These are phyloP conservation scores for Solanum chaucha DNA, from an alignment of 257 asterid genomes.

Conservation along the genomic window DNA sequence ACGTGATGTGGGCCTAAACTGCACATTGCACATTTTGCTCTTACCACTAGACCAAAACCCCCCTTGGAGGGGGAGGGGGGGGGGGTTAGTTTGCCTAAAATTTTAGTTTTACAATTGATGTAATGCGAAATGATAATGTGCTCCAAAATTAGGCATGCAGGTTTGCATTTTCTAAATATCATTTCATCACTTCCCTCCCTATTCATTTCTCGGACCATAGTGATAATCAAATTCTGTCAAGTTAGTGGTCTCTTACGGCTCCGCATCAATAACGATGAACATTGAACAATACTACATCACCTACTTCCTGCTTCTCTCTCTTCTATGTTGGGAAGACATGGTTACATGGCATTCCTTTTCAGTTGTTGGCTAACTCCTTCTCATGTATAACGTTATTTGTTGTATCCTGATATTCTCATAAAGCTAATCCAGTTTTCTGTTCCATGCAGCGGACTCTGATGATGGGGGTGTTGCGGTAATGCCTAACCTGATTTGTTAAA, in stretches of 20 bases:
- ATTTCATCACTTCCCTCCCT: neutral
- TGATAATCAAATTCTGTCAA: neutral
- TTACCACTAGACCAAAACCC: neutral
- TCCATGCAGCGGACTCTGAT: conserved; percentile 61
- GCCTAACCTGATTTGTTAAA: conserved; percentile 1
- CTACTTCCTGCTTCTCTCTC: neutral
- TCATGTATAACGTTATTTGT: neutral
- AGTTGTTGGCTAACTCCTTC: neutral
- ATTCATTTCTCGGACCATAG: neutral
- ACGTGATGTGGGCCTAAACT: neutral
- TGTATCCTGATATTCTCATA: neutral
- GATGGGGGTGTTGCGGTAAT: conserved; percentile 51
- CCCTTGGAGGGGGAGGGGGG: too few relatives aligned
- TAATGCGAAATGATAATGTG: neutral
- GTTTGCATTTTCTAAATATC: neutral
- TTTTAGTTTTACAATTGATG: neutral
- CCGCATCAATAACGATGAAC: neutral
- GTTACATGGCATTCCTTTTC: neutral
- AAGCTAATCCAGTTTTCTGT: neutral
- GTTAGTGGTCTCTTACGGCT: neutral
- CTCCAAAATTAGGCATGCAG: neutral
- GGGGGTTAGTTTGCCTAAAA: neutral
- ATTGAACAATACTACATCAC: neutral
- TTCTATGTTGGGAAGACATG: neutral
- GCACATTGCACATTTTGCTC: neutral